Percentiles rank a stretch among this genome's conserved stretches.
Evolutionary conservation across 176 grass and related monocot genomes (phyloP).

Genomic region (Oryza glumipatula): DNA sequence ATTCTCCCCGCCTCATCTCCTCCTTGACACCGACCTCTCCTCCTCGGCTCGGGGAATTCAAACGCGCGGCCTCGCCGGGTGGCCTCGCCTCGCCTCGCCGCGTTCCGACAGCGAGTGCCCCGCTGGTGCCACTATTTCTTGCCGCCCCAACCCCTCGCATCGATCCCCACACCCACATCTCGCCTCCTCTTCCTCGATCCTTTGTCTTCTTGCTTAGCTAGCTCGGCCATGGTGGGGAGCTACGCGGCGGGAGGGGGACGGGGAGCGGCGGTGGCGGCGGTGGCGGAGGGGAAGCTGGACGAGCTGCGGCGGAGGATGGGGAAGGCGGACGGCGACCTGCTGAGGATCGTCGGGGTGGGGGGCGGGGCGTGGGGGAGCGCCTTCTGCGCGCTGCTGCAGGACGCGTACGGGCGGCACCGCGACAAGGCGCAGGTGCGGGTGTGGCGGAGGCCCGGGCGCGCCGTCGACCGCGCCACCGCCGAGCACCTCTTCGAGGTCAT

Average conservation of each 20-base stretch:
- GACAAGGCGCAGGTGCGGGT: conserved; percentile 85
- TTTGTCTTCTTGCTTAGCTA: not conserved
- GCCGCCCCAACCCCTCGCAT: conserved; percentile 23
- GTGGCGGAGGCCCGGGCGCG: conserved; percentile 71
- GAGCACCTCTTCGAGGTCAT: conserved; percentile 97
- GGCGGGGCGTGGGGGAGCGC: conserved; percentile 92
- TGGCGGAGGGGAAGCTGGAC: conserved; percentile 69
- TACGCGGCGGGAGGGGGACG: not conserved
- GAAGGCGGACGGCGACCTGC: conserved; percentile 69
- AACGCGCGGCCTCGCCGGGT: conserved; percentile 3
- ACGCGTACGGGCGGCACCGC: conserved; percentile 77
- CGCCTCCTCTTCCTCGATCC: not conserved
- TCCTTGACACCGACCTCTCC: conserved; percentile 17
- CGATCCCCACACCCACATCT: conserved; percentile 30
- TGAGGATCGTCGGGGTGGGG: conserved; percentile 76
- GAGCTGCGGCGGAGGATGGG: conserved; percentile 75
- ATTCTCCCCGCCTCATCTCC: not conserved
- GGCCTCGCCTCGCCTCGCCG: conserved; percentile 14
- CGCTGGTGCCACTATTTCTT: conserved; percentile 26
- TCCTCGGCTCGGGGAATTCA: conserved; percentile 20
- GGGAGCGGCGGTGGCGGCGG: conserved; percentile 39
- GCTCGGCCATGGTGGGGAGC: conserved; percentile 47
- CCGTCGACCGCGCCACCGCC: conserved; percentile 78
- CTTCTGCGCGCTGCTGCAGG: conserved; percentile 88
- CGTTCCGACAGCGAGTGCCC: conserved; percentile 1